These are phyloP conservation scores for Cutaneotrichosporon sp. DNA, from an alignment of 1,284 basidiomycete genomes.

Conservation along the genomic window DNA sequence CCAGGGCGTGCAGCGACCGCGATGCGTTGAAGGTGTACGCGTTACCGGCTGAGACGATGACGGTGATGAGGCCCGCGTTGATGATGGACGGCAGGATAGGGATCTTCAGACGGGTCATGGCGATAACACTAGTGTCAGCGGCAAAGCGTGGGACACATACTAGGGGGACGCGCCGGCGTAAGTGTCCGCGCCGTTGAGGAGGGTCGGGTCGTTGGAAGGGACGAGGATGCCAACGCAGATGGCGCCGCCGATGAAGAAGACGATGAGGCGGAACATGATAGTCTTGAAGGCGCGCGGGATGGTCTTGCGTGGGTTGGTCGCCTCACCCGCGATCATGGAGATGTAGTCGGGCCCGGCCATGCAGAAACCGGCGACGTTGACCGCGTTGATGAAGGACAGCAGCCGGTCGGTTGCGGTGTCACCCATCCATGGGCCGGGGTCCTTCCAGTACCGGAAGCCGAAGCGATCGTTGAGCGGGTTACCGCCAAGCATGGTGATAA, in stretches of 20 bases:
- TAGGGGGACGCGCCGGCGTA: conserved; percentile 61
- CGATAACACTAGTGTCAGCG: conserved; percentile 56
- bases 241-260: conserved; percentile 39
- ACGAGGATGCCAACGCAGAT: conserved; percentile 60
- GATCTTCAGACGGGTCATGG: conserved; percentile 60
- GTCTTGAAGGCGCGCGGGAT: conserved; percentile 43
- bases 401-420: no score
- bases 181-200: conserved; percentile 56
- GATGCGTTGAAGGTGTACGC: conserved; percentile 29
- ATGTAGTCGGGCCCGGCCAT: conserved; percentile 37
- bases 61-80: conserved; percentile 64
- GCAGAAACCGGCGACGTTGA: conserved; percentile 10
- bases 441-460: conserved; percentile 41
- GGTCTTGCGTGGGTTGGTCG: conserved; percentile 32
- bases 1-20: conserved; percentile 55
- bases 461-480: conserved; percentile 19
- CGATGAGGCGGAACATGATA: conserved; percentile 36
- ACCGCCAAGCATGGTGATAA: conserved; percentile 44
- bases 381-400: no score
- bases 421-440: conserved; percentile 38
- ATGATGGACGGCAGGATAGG: conserved; percentile 66
- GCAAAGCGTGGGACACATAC: conserved; percentile 76
- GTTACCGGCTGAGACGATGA: conserved; percentile 48
- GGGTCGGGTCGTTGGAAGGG: conserved; percentile 14
- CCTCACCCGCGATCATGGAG: conserved; percentile 31